Conservation (phyloP, 78 protist genomes). For the Dictyostelium intermedium region DNA sequence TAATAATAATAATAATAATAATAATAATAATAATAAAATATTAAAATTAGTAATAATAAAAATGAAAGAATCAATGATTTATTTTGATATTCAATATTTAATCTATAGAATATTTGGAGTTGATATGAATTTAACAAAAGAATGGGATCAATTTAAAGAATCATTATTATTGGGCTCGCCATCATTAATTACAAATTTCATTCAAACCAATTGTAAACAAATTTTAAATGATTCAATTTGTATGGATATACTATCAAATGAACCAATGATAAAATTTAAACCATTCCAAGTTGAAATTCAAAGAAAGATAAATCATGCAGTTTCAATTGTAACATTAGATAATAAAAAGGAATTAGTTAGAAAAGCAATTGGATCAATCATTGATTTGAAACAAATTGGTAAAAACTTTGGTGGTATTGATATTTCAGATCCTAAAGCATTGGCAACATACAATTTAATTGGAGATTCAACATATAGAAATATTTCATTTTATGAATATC, state of each 20-base stretch:
- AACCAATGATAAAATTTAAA: neutral
- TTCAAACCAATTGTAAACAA: neutral
- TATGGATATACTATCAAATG: neutral
- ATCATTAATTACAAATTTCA: neutral
- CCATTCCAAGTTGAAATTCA: neutral
- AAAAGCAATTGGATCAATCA: neutral
- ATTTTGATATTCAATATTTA: neutral
- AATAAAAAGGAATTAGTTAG: neutral
- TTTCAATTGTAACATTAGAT: too few relatives aligned
- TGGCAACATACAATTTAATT: neutral
- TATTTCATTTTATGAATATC: neutral
- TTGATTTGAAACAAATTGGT: neutral
- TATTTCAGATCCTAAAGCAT: neutral
- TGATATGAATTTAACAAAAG: neutral
- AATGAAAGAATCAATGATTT: neutral
- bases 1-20: too few relatives aligned
- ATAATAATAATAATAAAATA: too few relatives aligned
- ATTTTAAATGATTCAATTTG: neutral
- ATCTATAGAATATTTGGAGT: neutral
- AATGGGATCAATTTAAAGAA: neutral
- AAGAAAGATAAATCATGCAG: neutral
- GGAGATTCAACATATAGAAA: neutral
- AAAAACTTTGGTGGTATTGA: neutral
- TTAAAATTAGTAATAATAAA: neutral
- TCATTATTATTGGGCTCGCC: neutral